Evolutionary conservation across 1,284 basidiomycete genomes (phyloP), one percentile per base, ranked within the genome.

Genomic region (Ganoderma sp.): DNA sequence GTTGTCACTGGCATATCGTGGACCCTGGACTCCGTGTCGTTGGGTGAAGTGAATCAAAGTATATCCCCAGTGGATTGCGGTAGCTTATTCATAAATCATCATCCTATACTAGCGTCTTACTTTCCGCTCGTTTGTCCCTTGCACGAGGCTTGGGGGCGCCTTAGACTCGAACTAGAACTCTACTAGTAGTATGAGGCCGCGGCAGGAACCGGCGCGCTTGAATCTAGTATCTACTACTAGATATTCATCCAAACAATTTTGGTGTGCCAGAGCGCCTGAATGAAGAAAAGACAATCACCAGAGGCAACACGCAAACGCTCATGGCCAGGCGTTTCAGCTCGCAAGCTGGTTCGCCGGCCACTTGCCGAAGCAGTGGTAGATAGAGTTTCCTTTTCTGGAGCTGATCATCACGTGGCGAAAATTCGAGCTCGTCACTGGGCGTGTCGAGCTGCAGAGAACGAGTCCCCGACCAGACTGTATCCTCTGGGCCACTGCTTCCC

Each of bases 331-430:
- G n/a, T 22, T 48, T 48, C 8, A 48, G 45, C 8, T 28, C 2
- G 25, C 45, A 48, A 8, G 45, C n/a, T 48, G 10, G 8, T 48
- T 3, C 8, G 43, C 10, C 45, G 7, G 19, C 17, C 43, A n/a
- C 43, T 19, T 7, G 43, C 17, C 43, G 43, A 45, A n/a, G 45
- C 15, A 8, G 2, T 25, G 48, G 48, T 50, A 50, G 3, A 10
- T 52, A 9, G 48, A 14, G 25, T 25, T 52, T 52, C 48, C 48
- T 52, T 52, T 52, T 52, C 22, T 5, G 22, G 48, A 12, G 48
- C 48, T 12, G 2, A 2, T 12, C 22, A 62, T 72, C 71, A 72
- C 71, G 71, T 72, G 71, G 68, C 71, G 66, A 66, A 72, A 64
- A 65, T 68, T 70, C 67, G 63, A 57, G 62, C 56, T 41, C 34